phyloP scores from a whole-genome alignment of 441 rosid species.

The Viola pubescens region DNA sequence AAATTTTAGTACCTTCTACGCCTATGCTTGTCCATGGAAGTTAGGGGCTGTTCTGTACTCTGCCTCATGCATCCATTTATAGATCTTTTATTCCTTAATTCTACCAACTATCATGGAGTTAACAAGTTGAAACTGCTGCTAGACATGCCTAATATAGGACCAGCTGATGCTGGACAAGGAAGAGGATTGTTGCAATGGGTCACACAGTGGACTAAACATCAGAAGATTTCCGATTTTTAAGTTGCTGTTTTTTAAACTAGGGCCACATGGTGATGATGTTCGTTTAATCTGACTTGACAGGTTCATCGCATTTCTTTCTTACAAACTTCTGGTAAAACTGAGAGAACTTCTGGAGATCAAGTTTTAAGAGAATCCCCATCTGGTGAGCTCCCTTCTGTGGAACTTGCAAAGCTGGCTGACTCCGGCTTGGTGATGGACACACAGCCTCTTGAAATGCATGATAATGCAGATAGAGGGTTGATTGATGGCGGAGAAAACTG shows the following conservation, averaged over 20 bases:
- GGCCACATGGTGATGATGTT: constrained; percentile 16
- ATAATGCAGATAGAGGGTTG: constrained; percentile 25
- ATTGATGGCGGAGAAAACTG: constrained; percentile 21
- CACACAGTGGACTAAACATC: no score
- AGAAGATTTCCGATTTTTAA: background rate
- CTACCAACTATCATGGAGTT: no score
- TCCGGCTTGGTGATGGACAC: constrained; percentile 17
- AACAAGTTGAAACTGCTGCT: no score
- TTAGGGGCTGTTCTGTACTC: no score
- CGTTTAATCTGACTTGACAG: constrained; percentile 35
- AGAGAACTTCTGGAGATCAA: constrained; percentile 27
- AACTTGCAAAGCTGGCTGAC: constrained; percentile 13
- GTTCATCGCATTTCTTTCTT: constrained; percentile 59
- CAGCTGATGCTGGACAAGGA: no score
- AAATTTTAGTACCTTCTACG: no score
- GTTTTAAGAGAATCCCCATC: constrained; percentile 19
- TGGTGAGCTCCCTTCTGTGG: constrained; percentile 19
- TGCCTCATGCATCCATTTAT: no score
- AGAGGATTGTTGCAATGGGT: no score
- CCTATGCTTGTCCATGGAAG: no score
- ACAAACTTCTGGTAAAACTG: constrained; percentile 27
- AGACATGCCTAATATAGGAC: no score
- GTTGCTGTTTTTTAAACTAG: background rate
- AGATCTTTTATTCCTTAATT: no score
- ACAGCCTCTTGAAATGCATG: constrained; percentile 23